Evolutionary conservation across 2,329 filamentous ascomycete species (phyloP).

Genomic region (Metarhizium anisopliae): DNA sequence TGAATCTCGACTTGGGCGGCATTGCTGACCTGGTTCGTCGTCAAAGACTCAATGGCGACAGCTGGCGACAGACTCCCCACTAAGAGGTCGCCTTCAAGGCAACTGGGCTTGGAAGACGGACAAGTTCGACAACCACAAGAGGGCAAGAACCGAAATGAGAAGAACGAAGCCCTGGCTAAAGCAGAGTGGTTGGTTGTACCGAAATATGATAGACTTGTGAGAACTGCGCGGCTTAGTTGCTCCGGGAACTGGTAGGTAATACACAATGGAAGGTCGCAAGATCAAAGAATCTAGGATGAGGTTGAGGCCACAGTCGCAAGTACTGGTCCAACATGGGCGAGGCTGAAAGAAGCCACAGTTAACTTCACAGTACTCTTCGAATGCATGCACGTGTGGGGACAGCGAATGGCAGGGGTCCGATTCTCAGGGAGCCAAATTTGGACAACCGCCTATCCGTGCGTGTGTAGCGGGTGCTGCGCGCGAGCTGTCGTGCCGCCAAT

Average conservation of each 20-base stretch:
- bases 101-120: constrained; percentile 1
- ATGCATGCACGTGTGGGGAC: neutral
- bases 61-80: neutral
- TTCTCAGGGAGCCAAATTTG: neutral
- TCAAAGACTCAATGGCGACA: neutral
- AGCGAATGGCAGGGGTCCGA: constrained; percentile 3
- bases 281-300: neutral
- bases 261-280: constrained; percentile 1
- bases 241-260: neutral
- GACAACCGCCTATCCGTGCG: no score
- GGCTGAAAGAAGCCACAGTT: neutral
- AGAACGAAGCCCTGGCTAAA: neutral
- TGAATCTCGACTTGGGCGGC: constrained; percentile 89
- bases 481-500: no score
- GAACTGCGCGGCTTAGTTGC: neutral
- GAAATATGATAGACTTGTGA: neutral
- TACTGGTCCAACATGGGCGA: constrained; percentile 6
- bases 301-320: constrained; percentile 28
- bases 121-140: neutral
- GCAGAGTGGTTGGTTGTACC: neutral
- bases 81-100: neutral
- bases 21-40: constrained; percentile 36
- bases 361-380: no score
- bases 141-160: neutral
- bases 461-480: no score